Conservation (phyloP, 768 basidiomycete species). For the Podaxis mareebaensis region DNA sequence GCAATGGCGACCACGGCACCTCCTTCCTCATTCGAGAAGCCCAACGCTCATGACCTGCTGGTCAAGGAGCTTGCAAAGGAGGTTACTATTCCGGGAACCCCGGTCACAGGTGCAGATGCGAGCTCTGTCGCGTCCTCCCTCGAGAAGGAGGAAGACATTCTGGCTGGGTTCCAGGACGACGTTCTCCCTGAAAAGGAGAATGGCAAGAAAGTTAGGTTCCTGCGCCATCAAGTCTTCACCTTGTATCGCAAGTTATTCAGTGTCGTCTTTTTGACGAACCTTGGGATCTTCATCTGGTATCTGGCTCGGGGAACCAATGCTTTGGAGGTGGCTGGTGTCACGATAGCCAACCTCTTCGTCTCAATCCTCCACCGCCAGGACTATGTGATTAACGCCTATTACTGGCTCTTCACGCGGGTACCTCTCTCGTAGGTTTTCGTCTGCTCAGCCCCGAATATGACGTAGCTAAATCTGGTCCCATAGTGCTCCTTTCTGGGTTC, state of each 20-base stretch:
- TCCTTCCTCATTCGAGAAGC: neutral
- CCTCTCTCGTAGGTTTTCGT: slow-evolving; percentile 26
- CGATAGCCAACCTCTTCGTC: slow-evolving; percentile 44
- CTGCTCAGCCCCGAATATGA: too few species aligned
- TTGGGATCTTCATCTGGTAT: slow-evolving; percentile 46
- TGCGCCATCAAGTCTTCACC: slow-evolving; percentile 30
- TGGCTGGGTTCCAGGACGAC: slow-evolving; percentile 10
- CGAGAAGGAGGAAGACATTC: slow-evolving; percentile 1
- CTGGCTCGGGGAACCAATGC: slow-evolving; percentile 33
- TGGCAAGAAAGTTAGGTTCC: slow-evolving; percentile 1
- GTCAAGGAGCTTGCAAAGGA: slow-evolving; percentile 6
- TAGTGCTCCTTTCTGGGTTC: slow-evolving; percentile 38
- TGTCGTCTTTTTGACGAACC: slow-evolving; percentile 51
- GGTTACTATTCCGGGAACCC: neutral
- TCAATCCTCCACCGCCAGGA: slow-evolving; percentile 47
- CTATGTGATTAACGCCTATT: slow-evolving; percentile 55
- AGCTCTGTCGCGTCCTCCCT: slow-evolving; percentile 3
- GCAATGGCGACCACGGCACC: slow-evolving; percentile 3
- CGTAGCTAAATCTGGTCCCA: neutral
- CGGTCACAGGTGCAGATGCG: neutral
- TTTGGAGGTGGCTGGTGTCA: slow-evolving; percentile 40
- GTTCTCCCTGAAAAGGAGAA: slow-evolving; percentile 9
- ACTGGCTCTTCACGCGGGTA: slow-evolving; percentile 43
- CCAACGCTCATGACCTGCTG: neutral
- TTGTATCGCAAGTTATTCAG: slow-evolving; percentile 55